A percentile compares a stretch with the other conserved stretches of the same genome.
These are phyloP conservation scores for Fragosphaeria purpurea DNA, from an alignment of 2,329 filamentous ascomycete genomes.

Conservation along the genomic window DNA sequence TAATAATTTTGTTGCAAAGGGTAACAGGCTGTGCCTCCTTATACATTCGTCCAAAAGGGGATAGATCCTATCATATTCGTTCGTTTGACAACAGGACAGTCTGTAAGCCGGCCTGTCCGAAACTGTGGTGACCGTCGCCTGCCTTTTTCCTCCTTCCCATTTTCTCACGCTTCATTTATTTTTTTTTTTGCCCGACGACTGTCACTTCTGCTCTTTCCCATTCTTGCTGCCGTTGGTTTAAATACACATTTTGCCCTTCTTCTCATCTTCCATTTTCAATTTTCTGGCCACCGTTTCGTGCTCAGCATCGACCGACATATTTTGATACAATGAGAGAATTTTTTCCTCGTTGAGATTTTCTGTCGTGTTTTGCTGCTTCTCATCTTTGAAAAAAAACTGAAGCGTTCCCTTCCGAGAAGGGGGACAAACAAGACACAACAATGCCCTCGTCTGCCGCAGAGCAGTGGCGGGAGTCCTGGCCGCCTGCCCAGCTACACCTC, in stretches of 20 bases:
- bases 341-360: too few species aligned
- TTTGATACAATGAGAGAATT: too few species aligned
- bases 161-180: too few species aligned
- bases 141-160: too few species aligned
- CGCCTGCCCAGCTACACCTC: conserved; percentile 40
- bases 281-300: not conserved
- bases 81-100: conserved; percentile 1
- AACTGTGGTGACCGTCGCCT: not conserved
- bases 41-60: not conserved
- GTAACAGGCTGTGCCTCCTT: not conserved
- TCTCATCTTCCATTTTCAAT: not conserved
- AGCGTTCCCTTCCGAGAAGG: not conserved
- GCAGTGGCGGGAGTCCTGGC: conserved; percentile 36
- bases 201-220: not conserved
- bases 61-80: not conserved
- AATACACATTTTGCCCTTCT: not conserved
- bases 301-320: not conserved
- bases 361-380: not conserved
- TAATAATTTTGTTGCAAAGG: not conserved
- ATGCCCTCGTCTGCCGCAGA: conserved; percentile 26
- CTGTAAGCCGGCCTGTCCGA: conserved; percentile 3
- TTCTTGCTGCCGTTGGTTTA: not conserved
- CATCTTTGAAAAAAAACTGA: too few species aligned
- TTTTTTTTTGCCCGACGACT: too few species aligned
- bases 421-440: not conserved